These are phyloP conservation scores for Caryopteris hybrid DNA, from an alignment of 305 asterid genomes.

Conservation along the genomic window DNA sequence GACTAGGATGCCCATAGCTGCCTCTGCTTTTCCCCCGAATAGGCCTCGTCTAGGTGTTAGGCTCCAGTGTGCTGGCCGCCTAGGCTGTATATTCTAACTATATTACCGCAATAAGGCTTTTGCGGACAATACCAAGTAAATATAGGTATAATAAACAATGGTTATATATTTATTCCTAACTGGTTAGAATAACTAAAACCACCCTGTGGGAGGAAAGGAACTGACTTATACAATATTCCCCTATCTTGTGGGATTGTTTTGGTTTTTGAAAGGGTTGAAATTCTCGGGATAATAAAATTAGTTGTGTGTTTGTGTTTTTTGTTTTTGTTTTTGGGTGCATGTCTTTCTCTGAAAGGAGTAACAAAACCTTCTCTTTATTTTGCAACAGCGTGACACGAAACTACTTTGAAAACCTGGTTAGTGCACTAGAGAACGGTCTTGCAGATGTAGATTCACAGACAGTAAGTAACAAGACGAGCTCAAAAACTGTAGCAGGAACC, in stretches of 20 bases:
- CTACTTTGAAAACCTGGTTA: slow-evolving; percentile 83
- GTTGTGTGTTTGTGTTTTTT: too few species aligned
- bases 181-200: not conserved
- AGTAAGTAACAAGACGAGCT: slow-evolving; percentile 38
- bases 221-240: not conserved
- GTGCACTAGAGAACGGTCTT: slow-evolving; percentile 83
- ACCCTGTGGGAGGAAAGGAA: not conserved
- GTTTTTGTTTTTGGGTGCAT: not conserved
- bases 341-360: not conserved
- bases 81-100: too few species aligned
- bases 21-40: too few species aligned
- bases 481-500: slow-evolving; percentile 48
- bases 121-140: too few species aligned
- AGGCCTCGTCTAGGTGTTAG: too few species aligned
- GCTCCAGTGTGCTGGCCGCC: too few species aligned
- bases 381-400: slow-evolving; percentile 68
- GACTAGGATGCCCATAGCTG: too few species aligned
- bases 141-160: not conserved
- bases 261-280: not conserved
- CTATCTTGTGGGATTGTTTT: not conserved
- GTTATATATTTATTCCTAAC: not conserved
- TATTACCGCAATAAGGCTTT: too few species aligned
- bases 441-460: slow-evolving; percentile 76
- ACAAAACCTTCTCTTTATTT: not conserved
- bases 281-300: not conserved